Base-by-base conservation (phyloP, 2,329 filamentous ascomycete species). In the Corinectria fuckeliana region DNA sequence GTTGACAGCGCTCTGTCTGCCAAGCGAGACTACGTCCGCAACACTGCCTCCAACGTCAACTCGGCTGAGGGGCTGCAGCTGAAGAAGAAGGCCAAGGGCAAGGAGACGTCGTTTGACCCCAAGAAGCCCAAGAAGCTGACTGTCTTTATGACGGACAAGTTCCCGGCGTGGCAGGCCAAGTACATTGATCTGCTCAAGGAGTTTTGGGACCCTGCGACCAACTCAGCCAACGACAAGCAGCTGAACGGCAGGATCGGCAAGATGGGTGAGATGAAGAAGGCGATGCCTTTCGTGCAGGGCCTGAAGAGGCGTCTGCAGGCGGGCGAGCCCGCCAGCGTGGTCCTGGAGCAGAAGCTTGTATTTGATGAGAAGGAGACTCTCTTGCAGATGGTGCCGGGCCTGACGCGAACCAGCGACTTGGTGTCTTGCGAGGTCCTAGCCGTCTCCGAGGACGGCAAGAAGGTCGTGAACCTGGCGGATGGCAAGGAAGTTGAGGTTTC, bases 81-180 rank as follows among this genome's bases (percentile, higher is more conserved):
- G 68, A 97, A 96, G 85, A 93, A 91, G 82, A 89, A 96, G 77
- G 89, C 90, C 67, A 98, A 98, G 83, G 95, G 94, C 78, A 97
- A 97, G 81, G 85, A 88, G 65, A 85, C 87, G 7, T 81, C 84
- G 16, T 98, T 96, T 74, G 93, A 99, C 77, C 92, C 93, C 36
- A 93, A 92, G 79, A 90, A 93, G 79, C 88, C 92, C 63, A 98
- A 97, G 85, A 92, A 91, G 80, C 86, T 98, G 66, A 93, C 90
- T 52, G 90, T 99, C 72, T 97, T 88, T 80, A 86, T 88, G 50
- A 91, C 92, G 6, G 85, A 88, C 68, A 86, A 86, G 61, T 97
- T 91, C 81, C 95, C 95, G 0, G 83, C 83, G 13, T 98, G 95
- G 95, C 95, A 99, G 77, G 88, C 92, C 71, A 91, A 92, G 78